phyloP scores from a whole-genome alignment of 495 filamentous ascomycete genomes.

The Penicillium maclennaniae region DNA sequence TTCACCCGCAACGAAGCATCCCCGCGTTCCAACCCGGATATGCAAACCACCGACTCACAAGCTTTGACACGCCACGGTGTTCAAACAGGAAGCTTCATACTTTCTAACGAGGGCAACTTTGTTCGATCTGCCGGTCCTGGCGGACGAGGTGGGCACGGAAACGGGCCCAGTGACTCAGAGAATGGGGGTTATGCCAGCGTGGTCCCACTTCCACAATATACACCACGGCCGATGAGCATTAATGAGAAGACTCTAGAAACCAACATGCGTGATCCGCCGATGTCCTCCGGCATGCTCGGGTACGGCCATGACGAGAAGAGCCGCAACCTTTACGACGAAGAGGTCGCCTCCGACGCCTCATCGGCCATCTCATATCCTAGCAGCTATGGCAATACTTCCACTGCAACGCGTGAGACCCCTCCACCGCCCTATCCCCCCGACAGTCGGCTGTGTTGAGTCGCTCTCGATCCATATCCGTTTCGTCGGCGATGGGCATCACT shows the following conservation, averaged over 20 bases:
- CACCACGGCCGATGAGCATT: conserved; percentile 37
- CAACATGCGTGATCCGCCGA: conserved; percentile 34
- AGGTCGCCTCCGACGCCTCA: conserved; percentile 36
- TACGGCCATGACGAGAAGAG: conserved; percentile 33
- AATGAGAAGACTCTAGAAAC: conserved; percentile 43
- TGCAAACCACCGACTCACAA: conserved; percentile 13
- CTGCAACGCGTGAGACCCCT: conserved; percentile 44
- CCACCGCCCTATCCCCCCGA: conserved; percentile 42
- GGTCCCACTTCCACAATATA: conserved; percentile 42
- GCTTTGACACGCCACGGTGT: conserved; percentile 40
- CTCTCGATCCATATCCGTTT: conserved; percentile 36
- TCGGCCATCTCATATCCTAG: conserved; percentile 45
- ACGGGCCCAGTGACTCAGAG: conserved; percentile 19
- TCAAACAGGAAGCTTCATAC: conserved; percentile 36
- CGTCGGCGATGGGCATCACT: conserved; percentile 26
- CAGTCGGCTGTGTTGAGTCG: conserved; percentile 26
- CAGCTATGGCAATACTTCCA: conserved; percentile 47
- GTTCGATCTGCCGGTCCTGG: conserved; percentile 12
- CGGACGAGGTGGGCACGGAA: conserved; percentile 12
- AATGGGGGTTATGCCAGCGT: conserved; percentile 33
- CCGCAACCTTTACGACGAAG: conserved; percentile 29
- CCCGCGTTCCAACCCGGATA: conserved; percentile 13
- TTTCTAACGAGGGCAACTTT: conserved; percentile 21
- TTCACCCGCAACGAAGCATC: conserved; percentile 16
- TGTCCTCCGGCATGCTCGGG: conserved; percentile 24